Evolutionary conservation across 2,329 filamentous ascomycete genomes (phyloP), one percentile per base, ranked within the genome.

Genomic region (Verticillium klebahnii): DNA sequence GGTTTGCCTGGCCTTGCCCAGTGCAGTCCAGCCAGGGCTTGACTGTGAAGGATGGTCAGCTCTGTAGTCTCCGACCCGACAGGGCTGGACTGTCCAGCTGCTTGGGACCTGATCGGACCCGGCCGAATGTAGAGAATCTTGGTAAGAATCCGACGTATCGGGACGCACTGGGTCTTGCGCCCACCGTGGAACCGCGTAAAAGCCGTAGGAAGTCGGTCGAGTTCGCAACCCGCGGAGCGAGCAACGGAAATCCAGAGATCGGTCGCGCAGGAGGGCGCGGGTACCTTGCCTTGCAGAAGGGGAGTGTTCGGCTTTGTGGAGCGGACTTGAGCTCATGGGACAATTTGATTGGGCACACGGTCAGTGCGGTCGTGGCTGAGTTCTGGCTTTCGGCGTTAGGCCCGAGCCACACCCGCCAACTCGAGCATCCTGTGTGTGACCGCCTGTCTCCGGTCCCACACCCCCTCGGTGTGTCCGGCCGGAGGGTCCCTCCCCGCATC

Each of bases 331-430:
- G 45, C 45, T 52, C 40, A 52, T 52, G 45, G 23, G 45, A 29
- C 45, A 5, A 19, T 52, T 52, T 23, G n/a, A 52, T 52, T 52
- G 45, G 45, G 9, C 19, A 1, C 4, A 8, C 9, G 15, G 54
- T 63, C 61, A 37, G 55, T 58, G n/a, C 59, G 57, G 55, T 45
- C 25, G 36, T 32, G 39, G 63, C 63, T 29, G 56, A 23, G 54
- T 64, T 56, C 12, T 52, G 5, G 8, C 3, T 52, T 52, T 52
- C 45, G 45, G 45, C 19, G n/a, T 52, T 52, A 23, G 14, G 45
- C 39, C 29, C 12, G n/a, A 52, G 45, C 45, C 45, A 52, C 45
- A 8, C 23, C 45, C 45, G 9, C 8, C 8, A 23, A 5, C 5
- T 9, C 25, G 19, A n/a, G n/a, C 14, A 45, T 7, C n/a, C 3